phyloP scores from a whole-genome alignment of 805 yeast species.

The Ogataea polymorpha region DNA sequence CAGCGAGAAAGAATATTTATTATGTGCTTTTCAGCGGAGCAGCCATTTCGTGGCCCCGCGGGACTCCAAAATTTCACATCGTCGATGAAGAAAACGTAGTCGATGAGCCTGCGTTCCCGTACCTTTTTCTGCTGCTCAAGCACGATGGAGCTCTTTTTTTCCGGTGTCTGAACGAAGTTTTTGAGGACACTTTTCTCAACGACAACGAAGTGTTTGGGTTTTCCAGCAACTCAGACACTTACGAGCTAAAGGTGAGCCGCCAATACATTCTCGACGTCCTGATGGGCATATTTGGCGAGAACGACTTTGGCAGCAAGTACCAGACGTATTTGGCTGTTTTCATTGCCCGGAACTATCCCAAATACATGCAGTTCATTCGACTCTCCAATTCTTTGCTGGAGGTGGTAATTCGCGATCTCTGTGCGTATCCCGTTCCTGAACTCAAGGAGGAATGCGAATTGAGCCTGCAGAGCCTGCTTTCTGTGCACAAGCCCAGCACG shows the following conservation, averaged over 20 bases:
- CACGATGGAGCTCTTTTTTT: conserved; percentile 59
- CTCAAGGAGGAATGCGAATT: conserved; percentile 63
- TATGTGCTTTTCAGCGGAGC: conserved; percentile 59
- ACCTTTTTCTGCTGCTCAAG: conserved; percentile 54
- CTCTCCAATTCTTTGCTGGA: conserved; percentile 59
- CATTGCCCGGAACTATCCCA: conserved; percentile 76
- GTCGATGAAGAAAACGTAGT: conserved; percentile 27
- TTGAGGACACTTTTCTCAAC: conserved; percentile 76
- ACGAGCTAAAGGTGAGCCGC: conserved; percentile 47
- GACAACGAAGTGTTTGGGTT: conserved; percentile 43
- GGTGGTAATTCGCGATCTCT: conserved; percentile 46
- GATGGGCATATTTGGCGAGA: conserved; percentile 50
- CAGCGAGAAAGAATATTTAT: conserved; percentile 52
- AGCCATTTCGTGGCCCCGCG: conserved; percentile 44
- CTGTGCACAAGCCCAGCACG: conserved; percentile 59
- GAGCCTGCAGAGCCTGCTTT: conserved; percentile 68
- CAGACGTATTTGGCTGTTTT: conserved; percentile 55
- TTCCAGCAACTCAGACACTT: conserved; percentile 20
- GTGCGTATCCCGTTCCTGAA: conserved; percentile 35
- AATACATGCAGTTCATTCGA: conserved; percentile 78
- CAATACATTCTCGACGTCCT: conserved; percentile 78
- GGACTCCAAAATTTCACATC: conserved; percentile 33
- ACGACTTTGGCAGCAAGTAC: conserved; percentile 33
- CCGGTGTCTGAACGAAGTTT: conserved; percentile 70
- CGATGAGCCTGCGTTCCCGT: conserved; percentile 62